phyloP scores from a whole-genome alignment of 78 protist genomes.

The slime mould (Dictyostelium discoideum) region dicty_2.7 NC_007089.4:6135501-6136000 shows the following conservation, averaged over 20 bases:
- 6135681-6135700: constrained; percentile 42
- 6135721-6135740: constrained; percentile 43
- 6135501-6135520: not conserved
- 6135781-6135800: not conserved
- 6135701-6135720: constrained; percentile 45
- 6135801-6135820: too few species aligned
- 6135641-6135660: constrained; percentile 39
- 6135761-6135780: not conserved
- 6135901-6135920: not conserved
- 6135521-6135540: not conserved
- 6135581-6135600: not conserved
- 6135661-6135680: constrained; percentile 60
- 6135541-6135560: not conserved
- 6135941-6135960: not conserved
- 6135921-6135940: not conserved
- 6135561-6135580: not conserved
- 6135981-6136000: too few species aligned
- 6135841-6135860: not conserved
- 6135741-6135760: constrained; percentile 55
- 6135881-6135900: not conserved
- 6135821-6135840: too few species aligned
- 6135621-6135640: constrained; percentile 55
- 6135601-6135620: not conserved
- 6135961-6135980: too few species aligned
- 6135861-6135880: not conserved